These are phyloP conservation scores for Fusarium sp. DNA, from an alignment of 2,329 filamentous ascomycete species.

Conservation along the genomic window DNA sequence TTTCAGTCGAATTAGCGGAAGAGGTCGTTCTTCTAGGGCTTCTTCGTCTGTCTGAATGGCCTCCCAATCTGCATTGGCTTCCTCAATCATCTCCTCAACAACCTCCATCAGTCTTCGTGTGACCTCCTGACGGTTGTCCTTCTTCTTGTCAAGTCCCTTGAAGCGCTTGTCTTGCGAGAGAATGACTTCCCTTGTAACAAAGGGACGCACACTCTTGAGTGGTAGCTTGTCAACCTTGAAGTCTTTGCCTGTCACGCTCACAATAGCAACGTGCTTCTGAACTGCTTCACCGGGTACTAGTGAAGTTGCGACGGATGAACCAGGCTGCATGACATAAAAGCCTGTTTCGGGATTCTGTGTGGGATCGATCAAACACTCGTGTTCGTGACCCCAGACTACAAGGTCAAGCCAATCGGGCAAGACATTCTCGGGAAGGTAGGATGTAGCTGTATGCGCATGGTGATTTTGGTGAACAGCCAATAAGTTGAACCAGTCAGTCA, in stretches of 20 bases:
- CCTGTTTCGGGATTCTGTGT: slow-evolving; percentile 82
- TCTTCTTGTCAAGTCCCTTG: slow-evolving; percentile 78
- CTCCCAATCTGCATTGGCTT: slow-evolving; percentile 84
- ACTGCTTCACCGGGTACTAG: slow-evolving; percentile 89
- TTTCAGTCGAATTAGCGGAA: slow-evolving; percentile 86
- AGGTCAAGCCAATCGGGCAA: slow-evolving; percentile 91
- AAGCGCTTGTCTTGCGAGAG: slow-evolving; percentile 80
- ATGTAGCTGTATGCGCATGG: slow-evolving; percentile 86
- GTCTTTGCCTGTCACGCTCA: slow-evolving; percentile 83
- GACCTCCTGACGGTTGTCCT: slow-evolving; percentile 83
- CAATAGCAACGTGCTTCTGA: slow-evolving; percentile 86
- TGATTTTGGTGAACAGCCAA: slow-evolving; percentile 97
- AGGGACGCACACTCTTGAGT: slow-evolving; percentile 88
- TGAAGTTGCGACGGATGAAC: slow-evolving; percentile 94
- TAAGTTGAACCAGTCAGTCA: slow-evolving; percentile 92
- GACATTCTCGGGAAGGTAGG: slow-evolving; percentile 94
- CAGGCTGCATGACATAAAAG: slow-evolving; percentile 97
- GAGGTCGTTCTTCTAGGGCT: slow-evolving; percentile 68
- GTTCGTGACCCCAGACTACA: slow-evolving; percentile 96
- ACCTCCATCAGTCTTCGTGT: slow-evolving; percentile 78
- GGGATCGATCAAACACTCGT: slow-evolving; percentile 93
- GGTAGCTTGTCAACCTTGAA: slow-evolving; percentile 83
- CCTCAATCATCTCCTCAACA: slow-evolving; percentile 85
- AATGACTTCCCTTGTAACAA: slow-evolving; percentile 84
- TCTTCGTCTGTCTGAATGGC: slow-evolving; percentile 74